Evolutionary conservation across 2,329 filamentous ascomycete species (phyloP).

Genomic region (Colletotrichum tropicale): DNA sequence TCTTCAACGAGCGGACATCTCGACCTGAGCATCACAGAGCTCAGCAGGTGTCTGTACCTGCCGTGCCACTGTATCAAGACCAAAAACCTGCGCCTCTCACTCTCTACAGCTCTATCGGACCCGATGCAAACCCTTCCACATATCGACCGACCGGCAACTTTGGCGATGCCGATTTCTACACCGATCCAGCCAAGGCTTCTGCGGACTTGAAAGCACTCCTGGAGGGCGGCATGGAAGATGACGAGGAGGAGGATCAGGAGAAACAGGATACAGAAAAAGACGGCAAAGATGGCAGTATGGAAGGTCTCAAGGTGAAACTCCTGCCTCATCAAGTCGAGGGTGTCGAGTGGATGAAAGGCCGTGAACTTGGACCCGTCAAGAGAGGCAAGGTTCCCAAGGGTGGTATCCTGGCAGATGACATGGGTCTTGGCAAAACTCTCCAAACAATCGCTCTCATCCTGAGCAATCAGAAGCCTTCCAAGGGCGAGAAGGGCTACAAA

Average conservation of each 20-base stretch:
- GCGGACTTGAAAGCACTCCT: conserved; percentile 83
- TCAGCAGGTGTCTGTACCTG: conserved; percentile 51
- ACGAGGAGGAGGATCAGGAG: conserved; percentile 63
- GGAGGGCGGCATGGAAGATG: conserved; percentile 80
- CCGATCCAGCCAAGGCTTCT: conserved; percentile 73
- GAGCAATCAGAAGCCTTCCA: conserved; percentile 74
- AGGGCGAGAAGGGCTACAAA: conserved; percentile 64
- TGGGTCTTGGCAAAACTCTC: conserved; percentile 96
- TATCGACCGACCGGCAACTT: conserved; percentile 33
- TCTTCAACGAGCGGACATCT: conserved; percentile 59
- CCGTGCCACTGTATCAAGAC: conserved; percentile 50
- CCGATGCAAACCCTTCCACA: conserved; percentile 29
- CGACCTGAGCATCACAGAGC: conserved; percentile 63
- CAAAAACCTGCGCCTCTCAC: conserved; percentile 50
- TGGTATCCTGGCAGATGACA: conserved; percentile 94
- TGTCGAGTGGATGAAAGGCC: conserved; percentile 92
- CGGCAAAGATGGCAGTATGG: conserved; percentile 59
- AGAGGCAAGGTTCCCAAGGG: conserved; percentile 84
- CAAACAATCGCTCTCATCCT: conserved; percentile 91
- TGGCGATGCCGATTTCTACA: conserved; percentile 62
- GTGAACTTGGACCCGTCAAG: conserved; percentile 86
- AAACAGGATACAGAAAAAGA: conserved; percentile 27
- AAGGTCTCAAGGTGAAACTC: conserved; percentile 85
- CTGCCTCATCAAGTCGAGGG: conserved; percentile 95
- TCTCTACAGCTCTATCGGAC: conserved; percentile 51